These are phyloP conservation scores for Xylaria bambusicola DNA, from an alignment of 495 filamentous ascomycete species.

Conservation along the genomic window DNA sequence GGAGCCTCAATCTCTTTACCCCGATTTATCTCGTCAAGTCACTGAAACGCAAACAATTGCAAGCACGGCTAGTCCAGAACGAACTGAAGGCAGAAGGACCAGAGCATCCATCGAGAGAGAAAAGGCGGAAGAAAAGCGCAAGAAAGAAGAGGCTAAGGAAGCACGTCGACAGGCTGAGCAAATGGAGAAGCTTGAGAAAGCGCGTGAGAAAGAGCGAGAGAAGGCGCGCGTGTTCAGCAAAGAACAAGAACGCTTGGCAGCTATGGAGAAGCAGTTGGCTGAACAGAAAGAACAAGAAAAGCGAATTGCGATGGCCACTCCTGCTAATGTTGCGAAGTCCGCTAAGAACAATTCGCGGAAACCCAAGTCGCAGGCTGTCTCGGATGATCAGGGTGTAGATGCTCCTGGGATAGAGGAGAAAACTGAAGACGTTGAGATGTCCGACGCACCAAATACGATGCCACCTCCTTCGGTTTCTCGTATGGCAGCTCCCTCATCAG, in stretches of 20 bases:
- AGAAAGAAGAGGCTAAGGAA: conserved; percentile 60
- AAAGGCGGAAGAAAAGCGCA: conserved; percentile 62
- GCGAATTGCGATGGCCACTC: conserved; percentile 32
- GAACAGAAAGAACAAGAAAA: conserved; percentile 47
- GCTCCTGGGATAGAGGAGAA: conserved; percentile 42
- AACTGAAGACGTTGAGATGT: conserved; percentile 45
- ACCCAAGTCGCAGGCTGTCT: conserved; percentile 44
- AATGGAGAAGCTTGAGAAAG: conserved; percentile 59
- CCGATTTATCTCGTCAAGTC: conserved; percentile 44
- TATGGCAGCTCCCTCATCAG: conserved; percentile 46
- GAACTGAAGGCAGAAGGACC: conserved; percentile 59
- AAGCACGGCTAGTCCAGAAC: conserved; percentile 40
- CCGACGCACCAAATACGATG: conserved; percentile 51
- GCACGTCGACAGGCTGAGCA: conserved; percentile 48
- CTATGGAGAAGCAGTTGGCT: conserved; percentile 49
- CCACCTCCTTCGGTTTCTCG: conserved; percentile 60
- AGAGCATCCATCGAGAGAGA: conserved; percentile 75
- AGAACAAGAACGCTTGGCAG: conserved; percentile 58
- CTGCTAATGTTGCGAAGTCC: conserved; percentile 42
- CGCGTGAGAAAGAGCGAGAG: conserved; percentile 59
- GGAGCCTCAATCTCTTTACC: conserved; percentile 43
- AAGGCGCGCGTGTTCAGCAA: conserved; percentile 63
- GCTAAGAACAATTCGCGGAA: conserved; percentile 53
- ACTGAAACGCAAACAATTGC: conserved; percentile 28
- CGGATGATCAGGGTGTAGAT: conserved; percentile 42